Conservation (phyloP, 2,329 filamentous ascomycete genomes). For the Neonectria hederae region DNA sequence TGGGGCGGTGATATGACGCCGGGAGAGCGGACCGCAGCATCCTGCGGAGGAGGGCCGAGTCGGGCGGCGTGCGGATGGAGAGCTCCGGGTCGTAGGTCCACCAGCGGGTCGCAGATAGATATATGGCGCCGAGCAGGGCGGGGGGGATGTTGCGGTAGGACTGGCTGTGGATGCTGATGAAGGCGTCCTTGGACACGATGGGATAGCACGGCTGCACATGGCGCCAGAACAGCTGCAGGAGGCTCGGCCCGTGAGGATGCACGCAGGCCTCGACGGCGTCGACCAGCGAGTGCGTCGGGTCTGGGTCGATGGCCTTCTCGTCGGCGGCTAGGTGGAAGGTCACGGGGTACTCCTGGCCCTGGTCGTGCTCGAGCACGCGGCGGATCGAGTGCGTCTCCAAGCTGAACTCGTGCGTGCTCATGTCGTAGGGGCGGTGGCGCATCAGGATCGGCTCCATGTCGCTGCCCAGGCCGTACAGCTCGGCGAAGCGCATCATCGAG, state of each 20-base stretch:
- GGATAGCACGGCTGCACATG: conserved; percentile 64
- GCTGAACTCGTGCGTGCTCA: conserved; percentile 48
- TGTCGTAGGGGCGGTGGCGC: conserved; percentile 62
- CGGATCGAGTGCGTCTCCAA: conserved; percentile 71
- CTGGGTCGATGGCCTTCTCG: conserved; percentile 42
- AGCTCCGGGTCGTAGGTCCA: conserved; percentile 57
- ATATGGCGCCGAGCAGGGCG: conserved; percentile 63
- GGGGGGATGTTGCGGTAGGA: conserved; percentile 62
- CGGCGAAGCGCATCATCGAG: conserved; percentile 41
- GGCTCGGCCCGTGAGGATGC: conserved; percentile 64
- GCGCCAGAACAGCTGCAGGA: conserved; percentile 71
- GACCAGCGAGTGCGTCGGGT: conserved; percentile 36
- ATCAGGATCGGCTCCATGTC: conserved; percentile 49
- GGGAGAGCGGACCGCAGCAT: conserved; percentile 40
- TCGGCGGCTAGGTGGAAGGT: conserved; percentile 48
- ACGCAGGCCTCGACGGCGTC: conserved; percentile 66
- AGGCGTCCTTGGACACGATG: conserved; percentile 63
- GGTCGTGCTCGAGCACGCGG: conserved; percentile 62
- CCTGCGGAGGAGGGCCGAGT: conserved; percentile 36
- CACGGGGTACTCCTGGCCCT: conserved; percentile 45
- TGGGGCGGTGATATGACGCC: conserved; percentile 44
- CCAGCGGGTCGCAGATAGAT: conserved; percentile 64
- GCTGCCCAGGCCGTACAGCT: conserved; percentile 47
- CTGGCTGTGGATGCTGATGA: conserved; percentile 60
- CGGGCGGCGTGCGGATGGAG: conserved; percentile 41